These are phyloP conservation scores for Apiotrichum gracile DNA, from an alignment of 1,284 basidiomycete species.

Conservation along the genomic window DNA sequence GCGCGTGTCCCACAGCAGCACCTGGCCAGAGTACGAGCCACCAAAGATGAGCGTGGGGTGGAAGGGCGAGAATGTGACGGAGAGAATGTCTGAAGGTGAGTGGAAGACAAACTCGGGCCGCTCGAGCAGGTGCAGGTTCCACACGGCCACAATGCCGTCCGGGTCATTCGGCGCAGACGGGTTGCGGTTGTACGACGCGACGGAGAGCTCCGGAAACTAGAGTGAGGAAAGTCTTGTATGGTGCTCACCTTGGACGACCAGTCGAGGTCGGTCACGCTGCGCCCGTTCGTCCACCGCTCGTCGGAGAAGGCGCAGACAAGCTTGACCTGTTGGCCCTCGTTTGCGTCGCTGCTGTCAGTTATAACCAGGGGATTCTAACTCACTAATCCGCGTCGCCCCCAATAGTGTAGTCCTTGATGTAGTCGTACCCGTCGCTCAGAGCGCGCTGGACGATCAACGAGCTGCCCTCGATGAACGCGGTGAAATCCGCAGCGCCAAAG, in stretches of 20 bases:
- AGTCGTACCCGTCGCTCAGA: conserved; percentile 94
- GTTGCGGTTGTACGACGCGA: conserved; percentile 95
- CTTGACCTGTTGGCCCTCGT: conserved; percentile 80
- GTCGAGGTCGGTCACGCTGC: conserved; percentile 91
- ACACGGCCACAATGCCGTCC: conserved; percentile 92
- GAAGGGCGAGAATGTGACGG: conserved; percentile 93
- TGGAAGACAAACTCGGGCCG: conserved; percentile 97
- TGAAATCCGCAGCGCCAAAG: conserved; percentile 76
- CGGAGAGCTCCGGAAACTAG: conserved; percentile 90
- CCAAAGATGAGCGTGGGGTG: conserved; percentile 96
- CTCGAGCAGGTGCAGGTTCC: conserved; percentile 92
- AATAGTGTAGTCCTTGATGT: conserved; percentile 89
- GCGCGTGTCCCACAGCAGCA: conserved; percentile 97
- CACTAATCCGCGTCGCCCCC: conserved; percentile 68
- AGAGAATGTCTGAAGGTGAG: conserved; percentile 96
- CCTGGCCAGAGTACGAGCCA: conserved; percentile 96
- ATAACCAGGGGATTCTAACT: conserved; percentile 30
- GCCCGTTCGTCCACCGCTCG: conserved; percentile 77
- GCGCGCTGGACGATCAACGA: conserved; percentile 92
- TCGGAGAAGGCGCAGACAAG: conserved; percentile 82
- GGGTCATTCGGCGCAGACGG: conserved; percentile 84
- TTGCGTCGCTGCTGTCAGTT: conserved; percentile 62
- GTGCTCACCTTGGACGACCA: conserved; percentile 84
- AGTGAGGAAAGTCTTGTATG: neutral
- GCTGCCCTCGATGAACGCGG: conserved; percentile 90